Base-by-base conservation (phyloP, 805 yeast genomes). In the Starmerella ratchasimensis region DNA sequence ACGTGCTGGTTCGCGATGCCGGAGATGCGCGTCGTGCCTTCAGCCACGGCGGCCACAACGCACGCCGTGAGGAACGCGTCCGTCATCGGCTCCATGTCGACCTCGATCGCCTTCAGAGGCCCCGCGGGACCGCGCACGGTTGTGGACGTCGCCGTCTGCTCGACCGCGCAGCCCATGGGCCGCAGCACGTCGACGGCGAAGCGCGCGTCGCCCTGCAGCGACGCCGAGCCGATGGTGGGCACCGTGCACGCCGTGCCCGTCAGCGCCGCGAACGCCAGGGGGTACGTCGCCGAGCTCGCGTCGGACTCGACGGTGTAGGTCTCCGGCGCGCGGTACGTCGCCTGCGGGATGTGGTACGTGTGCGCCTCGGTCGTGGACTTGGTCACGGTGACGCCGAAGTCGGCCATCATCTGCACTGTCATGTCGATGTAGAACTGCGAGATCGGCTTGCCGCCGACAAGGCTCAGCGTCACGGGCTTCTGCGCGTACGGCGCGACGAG, bases 71-170 rank as follows among this genome's bases (percentile, higher is more conserved):
- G 65, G 57, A 90, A 90, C 0, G 98, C 98, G 60, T 90, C 98
- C 0, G 98, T 90, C 98, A 90, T 90, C 38, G 98, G 97, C 62
- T 90, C 98, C 98, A 90, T 90, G 56, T 90, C 96, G 39, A 90
- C 78, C 10, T 74, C 64, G 45, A 90, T 64, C 5, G 93, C 81
- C 51, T 67, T 70, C 47, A 90, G 66, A 13, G 93, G 93, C 13
- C 13, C 5, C 7, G 25, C 65, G 5, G 96, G 95, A 33, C 96
- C 97, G 29, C 77, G 72, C 7, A 90, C 97, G 0, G 96, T 84
- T 0, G 98, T 90, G 2, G 93, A 75, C 2, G 80, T 74, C 1
- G 69, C 78, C 2, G 90, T 72, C 63, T 90, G 98, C 31, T 60
- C 67, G 18, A 90, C 98, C 2, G 54, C 62, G 59, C 97, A 90